phyloP scores from a whole-genome alignment of 192 early-diverging fungal species.

The Coemansia sp. region DNA sequence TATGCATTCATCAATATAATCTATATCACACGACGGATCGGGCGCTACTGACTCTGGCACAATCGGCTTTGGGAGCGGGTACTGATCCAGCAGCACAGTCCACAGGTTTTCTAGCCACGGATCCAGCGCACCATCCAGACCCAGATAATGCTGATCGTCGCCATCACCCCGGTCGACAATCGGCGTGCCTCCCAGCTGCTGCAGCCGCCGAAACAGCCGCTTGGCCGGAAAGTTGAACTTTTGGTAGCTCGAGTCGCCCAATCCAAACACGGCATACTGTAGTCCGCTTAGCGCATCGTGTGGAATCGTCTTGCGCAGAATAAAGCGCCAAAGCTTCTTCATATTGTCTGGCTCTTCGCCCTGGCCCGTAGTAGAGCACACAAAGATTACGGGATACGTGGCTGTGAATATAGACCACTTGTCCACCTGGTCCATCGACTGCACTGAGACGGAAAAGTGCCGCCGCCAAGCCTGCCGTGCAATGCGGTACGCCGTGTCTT shows the following conservation, averaged over 20 bases:
- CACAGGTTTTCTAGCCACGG: constrained; percentile 86
- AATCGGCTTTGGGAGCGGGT: constrained; percentile 58
- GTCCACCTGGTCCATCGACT: constrained; percentile 79
- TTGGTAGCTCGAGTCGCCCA: constrained; percentile 92
- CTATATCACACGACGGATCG: constrained; percentile 20
- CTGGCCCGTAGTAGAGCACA: constrained; percentile 92
- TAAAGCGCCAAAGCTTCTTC: constrained; percentile 89
- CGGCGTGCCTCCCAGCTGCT: constrained; percentile 78
- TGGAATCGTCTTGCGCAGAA: constrained; percentile 80
- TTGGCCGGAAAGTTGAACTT: constrained; percentile 95
- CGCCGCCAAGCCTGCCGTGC: constrained; percentile 75
- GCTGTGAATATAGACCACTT: constrained; percentile 37
- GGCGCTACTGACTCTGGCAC: constrained; percentile 22
- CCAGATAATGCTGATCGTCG: constrained; percentile 95
- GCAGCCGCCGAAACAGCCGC: constrained; percentile 81
- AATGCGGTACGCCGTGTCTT: constrained; percentile 86
- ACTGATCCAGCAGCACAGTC: constrained; percentile 59
- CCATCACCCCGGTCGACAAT: constrained; percentile 77
- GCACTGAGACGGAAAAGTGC: constrained; percentile 62
- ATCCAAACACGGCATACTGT: constrained; percentile 86
- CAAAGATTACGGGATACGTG: constrained; percentile 60
- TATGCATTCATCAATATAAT: not conserved
- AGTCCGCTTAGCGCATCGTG: constrained; percentile 63
- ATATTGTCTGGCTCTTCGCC: constrained; percentile 91
- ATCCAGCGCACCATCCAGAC: constrained; percentile 83